phyloP scores from a whole-genome alignment of 2,329 filamentous ascomycete genomes.

The Fusarium lateritium region DNA sequence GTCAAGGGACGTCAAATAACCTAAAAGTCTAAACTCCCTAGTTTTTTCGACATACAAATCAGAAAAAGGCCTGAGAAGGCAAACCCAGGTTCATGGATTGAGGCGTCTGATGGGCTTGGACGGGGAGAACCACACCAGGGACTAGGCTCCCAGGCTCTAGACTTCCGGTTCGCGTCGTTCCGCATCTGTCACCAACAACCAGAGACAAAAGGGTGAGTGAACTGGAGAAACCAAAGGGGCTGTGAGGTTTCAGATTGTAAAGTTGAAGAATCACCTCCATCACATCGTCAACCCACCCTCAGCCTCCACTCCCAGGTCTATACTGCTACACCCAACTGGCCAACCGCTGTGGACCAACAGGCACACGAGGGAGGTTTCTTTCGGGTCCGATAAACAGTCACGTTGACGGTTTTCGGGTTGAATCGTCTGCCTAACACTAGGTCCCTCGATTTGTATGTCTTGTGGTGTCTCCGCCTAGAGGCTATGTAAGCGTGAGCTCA shows the following conservation, averaged over 20 bases:
- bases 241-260: slow-evolving; percentile 33
- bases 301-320: slow-evolving; percentile 13
- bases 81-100: slow-evolving; percentile 26
- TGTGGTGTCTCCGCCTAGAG: slow-evolving; percentile 14
- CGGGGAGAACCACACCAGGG: neutral
- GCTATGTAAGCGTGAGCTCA: slow-evolving; percentile 28
- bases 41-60: slow-evolving; percentile 6
- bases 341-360: slow-evolving; percentile 40
- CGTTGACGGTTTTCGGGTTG: slow-evolving; percentile 30
- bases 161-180: slow-evolving; percentile 40
- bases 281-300: slow-evolving; percentile 42
- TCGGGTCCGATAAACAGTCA: slow-evolving; percentile 34
- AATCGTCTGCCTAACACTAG: slow-evolving; percentile 35
- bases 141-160: slow-evolving; percentile 10
- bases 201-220: slow-evolving; percentile 2
- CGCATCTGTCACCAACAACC: slow-evolving; percentile 1
- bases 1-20: slow-evolving; percentile 29
- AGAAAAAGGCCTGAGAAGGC: slow-evolving; percentile 3
- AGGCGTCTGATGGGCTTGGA: slow-evolving; percentile 14
- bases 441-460: slow-evolving; percentile 22
- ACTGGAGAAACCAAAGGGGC: slow-evolving; percentile 20
- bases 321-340: slow-evolving; percentile 20
- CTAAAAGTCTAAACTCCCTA: slow-evolving; percentile 38
- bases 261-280: slow-evolving; percentile 30
- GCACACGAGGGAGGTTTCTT: slow-evolving; percentile 35